Percentiles rank a stretch among this genome's conserved stretches.
Conservation (phyloP, 1,284 basidiomycete species). For the Ganoderma sinense region DNA sequence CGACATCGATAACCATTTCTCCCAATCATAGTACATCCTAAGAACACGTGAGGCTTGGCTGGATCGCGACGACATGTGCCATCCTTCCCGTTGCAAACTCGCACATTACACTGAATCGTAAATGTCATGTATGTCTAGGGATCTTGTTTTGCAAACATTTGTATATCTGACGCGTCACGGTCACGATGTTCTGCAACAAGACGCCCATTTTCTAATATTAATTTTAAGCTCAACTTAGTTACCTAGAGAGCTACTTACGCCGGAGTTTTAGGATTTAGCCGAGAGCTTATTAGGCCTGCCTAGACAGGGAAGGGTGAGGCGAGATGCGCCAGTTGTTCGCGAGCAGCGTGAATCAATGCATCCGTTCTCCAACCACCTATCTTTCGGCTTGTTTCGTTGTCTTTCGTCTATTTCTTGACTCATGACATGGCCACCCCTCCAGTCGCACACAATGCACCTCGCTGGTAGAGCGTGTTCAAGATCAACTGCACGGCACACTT, state of each 20-base stretch:
- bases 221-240: no score
- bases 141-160: no score
- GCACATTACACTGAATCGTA: no score
- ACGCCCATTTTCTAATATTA: no score
- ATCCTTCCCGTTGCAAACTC: no score
- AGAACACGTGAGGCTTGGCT: not conserved
- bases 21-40: not conserved
- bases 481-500: not conserved
- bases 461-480: conserved; percentile 9
- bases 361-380: conserved; percentile 13
- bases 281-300: not conserved
- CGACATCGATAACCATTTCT: not conserved
- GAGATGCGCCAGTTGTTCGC: not conserved
- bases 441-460: conserved; percentile 16
- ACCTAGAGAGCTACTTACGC: no score
- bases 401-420: conserved; percentile 4
- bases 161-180: no score
- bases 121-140: no score
- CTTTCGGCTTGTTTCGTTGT: conserved; percentile 6
- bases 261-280: not conserved
- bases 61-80: no score
- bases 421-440: conserved; percentile 27
- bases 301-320: not conserved
- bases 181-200: no score
- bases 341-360: conserved; percentile 25